Percentiles rank a stretch among this genome's conserved stretches.
Evolutionary conservation across 148 eudicot genomes (phyloP).

Genomic region (Chenopodium suecicum): DNA sequence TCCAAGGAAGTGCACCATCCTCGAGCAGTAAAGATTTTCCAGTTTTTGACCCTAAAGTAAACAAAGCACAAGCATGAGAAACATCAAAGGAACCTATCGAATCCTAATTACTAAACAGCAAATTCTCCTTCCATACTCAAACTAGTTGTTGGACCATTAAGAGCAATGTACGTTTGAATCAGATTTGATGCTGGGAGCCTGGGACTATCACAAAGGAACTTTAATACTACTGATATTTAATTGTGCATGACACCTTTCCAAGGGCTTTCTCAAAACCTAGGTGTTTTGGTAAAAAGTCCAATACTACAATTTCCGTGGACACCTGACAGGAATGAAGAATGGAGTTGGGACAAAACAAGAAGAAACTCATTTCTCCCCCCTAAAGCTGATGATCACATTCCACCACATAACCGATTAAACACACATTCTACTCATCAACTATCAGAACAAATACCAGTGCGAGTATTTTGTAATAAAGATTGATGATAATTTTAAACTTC

Average conservation of each 20-base stretch:
- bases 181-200: not conserved
- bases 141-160: not conserved
- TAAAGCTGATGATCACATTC: not conserved
- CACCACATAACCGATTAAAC: not conserved
- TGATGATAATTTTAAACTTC: not conserved
- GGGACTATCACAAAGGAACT: not conserved
- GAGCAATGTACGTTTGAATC: not conserved
- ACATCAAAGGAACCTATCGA: not conserved
- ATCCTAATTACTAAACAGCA: not conserved
- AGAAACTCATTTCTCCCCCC: not conserved
- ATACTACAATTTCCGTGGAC: not conserved
- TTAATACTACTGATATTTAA: not conserved
- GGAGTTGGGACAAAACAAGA: not conserved
- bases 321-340: not conserved
- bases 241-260: not conserved
- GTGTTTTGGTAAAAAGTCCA: not conserved
- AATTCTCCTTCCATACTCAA: slow-evolving; percentile 5
- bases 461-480: not conserved
- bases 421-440: not conserved
- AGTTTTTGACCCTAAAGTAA: slow-evolving; percentile 45
- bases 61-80: not conserved
- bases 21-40: slow-evolving; percentile 86
- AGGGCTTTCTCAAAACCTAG: not conserved
- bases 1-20: slow-evolving; percentile 95
- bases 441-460: not conserved